Evolutionary conservation across 495 filamentous ascomycete species (phyloP).

Genomic region (Tuber calosporum): DNA sequence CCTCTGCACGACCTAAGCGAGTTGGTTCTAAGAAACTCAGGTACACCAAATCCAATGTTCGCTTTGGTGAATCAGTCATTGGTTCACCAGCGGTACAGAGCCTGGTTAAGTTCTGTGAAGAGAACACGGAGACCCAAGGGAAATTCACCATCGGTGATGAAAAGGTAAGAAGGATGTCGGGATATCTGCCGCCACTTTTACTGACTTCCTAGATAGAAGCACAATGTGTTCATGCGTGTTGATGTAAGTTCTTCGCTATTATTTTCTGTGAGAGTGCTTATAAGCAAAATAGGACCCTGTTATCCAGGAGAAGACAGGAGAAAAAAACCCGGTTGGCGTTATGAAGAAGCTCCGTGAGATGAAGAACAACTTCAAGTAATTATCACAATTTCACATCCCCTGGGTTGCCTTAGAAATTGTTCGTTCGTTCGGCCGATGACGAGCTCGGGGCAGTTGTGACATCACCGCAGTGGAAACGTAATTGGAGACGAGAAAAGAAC

Average conservation of each 20-base stretch:
- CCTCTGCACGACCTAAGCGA: constrained; percentile 51
- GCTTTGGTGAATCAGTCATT: constrained; percentile 69
- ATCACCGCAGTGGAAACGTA: neutral
- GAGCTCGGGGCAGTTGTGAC: neutral
- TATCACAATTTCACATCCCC: neutral
- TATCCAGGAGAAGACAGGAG: constrained; percentile 75
- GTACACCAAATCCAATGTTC: constrained; percentile 90
- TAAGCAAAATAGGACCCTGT: constrained; percentile 59
- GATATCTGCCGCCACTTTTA: neutral
- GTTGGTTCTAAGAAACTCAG: constrained; percentile 55
- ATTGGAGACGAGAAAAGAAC: neutral
- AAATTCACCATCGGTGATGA: constrained; percentile 97
- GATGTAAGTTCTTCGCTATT: constrained; percentile 52
- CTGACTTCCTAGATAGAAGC: constrained; percentile 52
- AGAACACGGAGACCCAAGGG: constrained; percentile 81
- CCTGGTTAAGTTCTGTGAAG: constrained; percentile 65
- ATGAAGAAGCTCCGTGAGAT: constrained; percentile 81
- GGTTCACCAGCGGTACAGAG: constrained; percentile 68
- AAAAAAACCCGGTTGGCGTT: constrained; percentile 74
- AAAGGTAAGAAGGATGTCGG: constrained; percentile 56
- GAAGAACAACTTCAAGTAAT: constrained; percentile 80
- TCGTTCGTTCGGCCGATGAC: neutral
- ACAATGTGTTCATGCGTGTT: constrained; percentile 95
- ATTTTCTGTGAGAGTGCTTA: neutral
- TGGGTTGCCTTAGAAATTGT: neutral